These are phyloP conservation scores for Akanthomyces muscarius DNA, from an alignment of 2,329 filamentous ascomycete genomes.

Conservation along the genomic window DNA sequence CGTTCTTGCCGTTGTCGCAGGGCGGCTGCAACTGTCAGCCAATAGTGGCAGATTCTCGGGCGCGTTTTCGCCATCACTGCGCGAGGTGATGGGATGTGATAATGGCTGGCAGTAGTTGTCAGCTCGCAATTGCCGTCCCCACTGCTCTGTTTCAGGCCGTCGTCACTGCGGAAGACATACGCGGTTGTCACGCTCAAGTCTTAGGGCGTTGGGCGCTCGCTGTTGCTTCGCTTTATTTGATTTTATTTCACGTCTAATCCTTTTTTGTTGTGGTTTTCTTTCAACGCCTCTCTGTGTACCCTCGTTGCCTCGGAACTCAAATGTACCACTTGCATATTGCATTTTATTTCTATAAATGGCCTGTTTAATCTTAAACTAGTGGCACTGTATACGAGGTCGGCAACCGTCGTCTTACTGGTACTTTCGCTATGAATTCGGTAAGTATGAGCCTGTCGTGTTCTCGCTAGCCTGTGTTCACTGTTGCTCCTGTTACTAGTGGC, in stretches of 20 bases:
- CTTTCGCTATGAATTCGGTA: conserved; percentile 4
- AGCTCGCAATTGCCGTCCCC: conserved; percentile 17
- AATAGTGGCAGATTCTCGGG: not conserved
- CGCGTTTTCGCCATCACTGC: not conserved
- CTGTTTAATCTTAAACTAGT: conserved; percentile 9
- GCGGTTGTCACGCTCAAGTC: conserved; percentile 10
- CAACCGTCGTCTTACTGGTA: not conserved
- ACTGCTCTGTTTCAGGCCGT: conserved; percentile 15
- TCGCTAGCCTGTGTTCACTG: not conserved
- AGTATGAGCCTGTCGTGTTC: not conserved
- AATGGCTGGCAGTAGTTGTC: conserved; percentile 8
- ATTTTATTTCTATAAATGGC: not conserved
- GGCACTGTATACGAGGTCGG: conserved; percentile 3
- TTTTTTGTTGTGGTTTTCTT: not conserved
- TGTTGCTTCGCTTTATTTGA: conserved; percentile 2
- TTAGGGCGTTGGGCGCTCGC: conserved; percentile 11
- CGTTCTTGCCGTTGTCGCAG: not conserved
- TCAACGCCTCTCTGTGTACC: not conserved
- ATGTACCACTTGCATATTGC: not conserved
- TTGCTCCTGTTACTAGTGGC: not conserved
- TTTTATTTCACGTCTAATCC: not conserved
- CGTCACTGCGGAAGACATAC: conserved; percentile 16
- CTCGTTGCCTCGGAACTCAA: not conserved
- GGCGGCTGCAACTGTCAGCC: not conserved
- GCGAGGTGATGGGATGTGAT: conserved; percentile 13